Percentiles rank a stretch among this genome's conserved stretches.
Evolutionary conservation across 257 asterid species (phyloP).

Genomic region (Solanum bulbocastanum): DNA sequence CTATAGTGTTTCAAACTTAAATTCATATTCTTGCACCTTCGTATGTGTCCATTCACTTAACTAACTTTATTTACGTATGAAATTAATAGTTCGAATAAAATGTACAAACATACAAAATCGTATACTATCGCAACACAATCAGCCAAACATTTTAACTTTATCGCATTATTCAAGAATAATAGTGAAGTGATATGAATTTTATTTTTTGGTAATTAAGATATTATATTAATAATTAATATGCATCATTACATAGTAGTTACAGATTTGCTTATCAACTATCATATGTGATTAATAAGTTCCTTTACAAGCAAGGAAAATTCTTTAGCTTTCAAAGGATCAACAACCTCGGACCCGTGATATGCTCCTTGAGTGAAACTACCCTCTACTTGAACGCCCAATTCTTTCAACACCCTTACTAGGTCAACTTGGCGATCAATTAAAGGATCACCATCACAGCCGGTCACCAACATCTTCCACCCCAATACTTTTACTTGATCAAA

Average conservation of each 20-base stretch:
- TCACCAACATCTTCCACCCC: background rate
- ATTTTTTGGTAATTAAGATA: no score
- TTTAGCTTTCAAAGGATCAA: conserved; percentile 2
- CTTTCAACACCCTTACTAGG: background rate
- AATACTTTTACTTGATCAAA: background rate
- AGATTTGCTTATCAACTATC: no score
- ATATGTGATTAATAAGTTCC: background rate
- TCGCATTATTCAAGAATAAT: background rate
- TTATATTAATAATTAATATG: no score
- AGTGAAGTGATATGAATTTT: background rate
- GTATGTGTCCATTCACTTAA: background rate
- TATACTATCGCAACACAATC: background rate
- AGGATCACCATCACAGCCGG: background rate
- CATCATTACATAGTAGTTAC: no score
- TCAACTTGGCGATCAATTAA: background rate
- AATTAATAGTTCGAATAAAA: background rate
- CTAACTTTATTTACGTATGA: background rate
- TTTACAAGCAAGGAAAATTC: conserved; percentile 1
- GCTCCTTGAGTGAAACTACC: conserved; percentile 2
- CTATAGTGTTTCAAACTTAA: background rate
- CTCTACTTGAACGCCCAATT: conserved; percentile 4
- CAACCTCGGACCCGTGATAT: conserved; percentile 4
- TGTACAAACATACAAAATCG: background rate
- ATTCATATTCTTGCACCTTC: background rate
- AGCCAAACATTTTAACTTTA: background rate